Conservation (phyloP, 495 filamentous ascomycete species). For the Penicillium riverlandense region DNA sequence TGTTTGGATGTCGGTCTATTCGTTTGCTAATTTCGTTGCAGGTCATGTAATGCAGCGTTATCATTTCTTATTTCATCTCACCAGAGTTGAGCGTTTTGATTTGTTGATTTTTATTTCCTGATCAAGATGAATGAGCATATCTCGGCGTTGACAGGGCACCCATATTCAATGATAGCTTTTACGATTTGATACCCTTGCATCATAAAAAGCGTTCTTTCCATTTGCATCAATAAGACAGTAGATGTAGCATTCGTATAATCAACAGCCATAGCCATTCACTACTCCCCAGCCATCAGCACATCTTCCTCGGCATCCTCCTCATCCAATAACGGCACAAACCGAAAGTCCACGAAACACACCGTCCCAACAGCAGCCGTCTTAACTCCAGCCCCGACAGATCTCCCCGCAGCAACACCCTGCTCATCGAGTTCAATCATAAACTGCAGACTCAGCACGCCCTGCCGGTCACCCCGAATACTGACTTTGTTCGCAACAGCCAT, state of each 20-base stretch:
- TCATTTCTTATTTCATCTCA: neutral
- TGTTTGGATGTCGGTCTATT: neutral
- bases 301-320: conserved; percentile 52
- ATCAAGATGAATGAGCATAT: neutral
- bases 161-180: too few relatives aligned
- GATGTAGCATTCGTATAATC: too few relatives aligned
- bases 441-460: conserved; percentile 88
- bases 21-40: conserved; percentile 5
- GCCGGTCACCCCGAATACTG: conserved; percentile 76
- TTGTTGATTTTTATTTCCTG: neutral
- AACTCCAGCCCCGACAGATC: conserved; percentile 15
- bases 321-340: conserved; percentile 63
- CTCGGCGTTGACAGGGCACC: neutral
- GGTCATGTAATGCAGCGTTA: conserved; percentile 12
- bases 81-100: neutral
- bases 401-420: conserved; percentile 15
- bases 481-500: conserved; percentile 92
- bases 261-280: neutral
- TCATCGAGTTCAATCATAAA: conserved; percentile 83
- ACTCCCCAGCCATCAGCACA: conserved; percentile 5
- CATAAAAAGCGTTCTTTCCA: too few relatives aligned
- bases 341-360: conserved; percentile 70
- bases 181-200: too few relatives aligned
- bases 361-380: conserved; percentile 11
- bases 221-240: too few relatives aligned